These are phyloP conservation scores for Plasmodium berghei DNA, from an alignment of 169 alveolate genomes.

Conservation along the genomic window DNA sequence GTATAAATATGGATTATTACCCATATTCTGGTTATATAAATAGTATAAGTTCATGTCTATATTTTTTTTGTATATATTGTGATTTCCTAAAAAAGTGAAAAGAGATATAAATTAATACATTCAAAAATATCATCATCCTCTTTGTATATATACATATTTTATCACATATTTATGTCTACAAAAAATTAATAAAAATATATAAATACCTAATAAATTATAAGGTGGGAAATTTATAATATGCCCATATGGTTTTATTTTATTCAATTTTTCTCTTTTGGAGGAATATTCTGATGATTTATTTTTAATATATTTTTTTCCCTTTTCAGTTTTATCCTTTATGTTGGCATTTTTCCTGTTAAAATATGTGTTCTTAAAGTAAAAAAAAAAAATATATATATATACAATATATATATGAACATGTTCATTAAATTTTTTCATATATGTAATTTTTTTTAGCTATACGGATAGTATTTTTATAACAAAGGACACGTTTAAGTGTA, in stretches of 20 bases:
- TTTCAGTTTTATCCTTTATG: slow-evolving; percentile 47
- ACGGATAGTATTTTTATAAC: slow-evolving; percentile 54
- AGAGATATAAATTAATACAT: slow-evolving; percentile 6
- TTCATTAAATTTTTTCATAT: neutral
- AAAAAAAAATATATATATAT: slow-evolving; percentile 2
- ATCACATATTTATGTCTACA: neutral
- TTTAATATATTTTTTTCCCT: slow-evolving; percentile 60
- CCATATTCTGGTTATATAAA: slow-evolving; percentile 30
- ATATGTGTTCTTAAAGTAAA: slow-evolving; percentile 26
- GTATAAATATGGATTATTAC: slow-evolving; percentile 27
- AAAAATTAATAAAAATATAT: neutral
- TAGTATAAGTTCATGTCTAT: slow-evolving; percentile 59
- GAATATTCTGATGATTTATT: slow-evolving; percentile 35
- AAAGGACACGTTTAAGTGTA: slow-evolving; percentile 41
- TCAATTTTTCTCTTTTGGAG: slow-evolving; percentile 13
- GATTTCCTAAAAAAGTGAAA: slow-evolving; percentile 24
- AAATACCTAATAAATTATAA: slow-evolving; percentile 10
- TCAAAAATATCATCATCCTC: neutral
- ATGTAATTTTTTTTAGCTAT: slow-evolving; percentile 7
- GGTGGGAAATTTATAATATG: slow-evolving; percentile 13
- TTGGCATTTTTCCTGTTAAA: slow-evolving; percentile 31
- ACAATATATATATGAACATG: slow-evolving; percentile 6
- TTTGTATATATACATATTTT: no score
- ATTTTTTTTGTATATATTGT: slow-evolving; percentile 49
- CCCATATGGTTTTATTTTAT: slow-evolving; percentile 27